Conservation (phyloP, 768 basidiomycete genomes). For the Leccinum uliginosum region DNA sequence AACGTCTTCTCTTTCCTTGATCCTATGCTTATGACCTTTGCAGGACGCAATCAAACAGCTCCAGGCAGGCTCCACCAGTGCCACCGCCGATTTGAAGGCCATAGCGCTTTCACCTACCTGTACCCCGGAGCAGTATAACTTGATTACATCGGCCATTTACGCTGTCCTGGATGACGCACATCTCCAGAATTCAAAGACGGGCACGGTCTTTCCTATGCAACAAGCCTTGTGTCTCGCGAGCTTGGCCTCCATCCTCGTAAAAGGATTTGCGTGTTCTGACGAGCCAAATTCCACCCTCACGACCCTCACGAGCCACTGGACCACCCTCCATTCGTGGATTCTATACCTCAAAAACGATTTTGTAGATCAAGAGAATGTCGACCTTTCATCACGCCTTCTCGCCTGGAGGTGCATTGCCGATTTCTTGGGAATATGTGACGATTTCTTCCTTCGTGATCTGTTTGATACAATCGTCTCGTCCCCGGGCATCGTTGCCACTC, state of each 20-base stretch:
- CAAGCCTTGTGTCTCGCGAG: constrained; percentile 20
- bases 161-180: constrained; percentile 15
- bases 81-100: constrained; percentile 13
- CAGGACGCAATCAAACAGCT: constrained; percentile 20
- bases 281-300: neutral
- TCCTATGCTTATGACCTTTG: neutral
- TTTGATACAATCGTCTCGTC: constrained; percentile 17
- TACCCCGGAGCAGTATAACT: constrained; percentile 13
- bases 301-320: constrained; percentile 16
- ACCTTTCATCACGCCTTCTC: constrained; percentile 18
- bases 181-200: constrained; percentile 14
- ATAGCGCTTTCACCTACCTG: constrained; percentile 20
- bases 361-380: constrained; percentile 17
- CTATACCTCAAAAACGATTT: constrained; percentile 23
- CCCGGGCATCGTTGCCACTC: constrained; percentile 14
- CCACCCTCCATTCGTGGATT: constrained; percentile 19
- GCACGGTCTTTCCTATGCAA: constrained; percentile 11
- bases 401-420: constrained; percentile 16
- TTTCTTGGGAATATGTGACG: constrained; percentile 20
- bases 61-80: constrained; percentile 19
- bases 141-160: constrained; percentile 20
- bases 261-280: neutral
- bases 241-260: constrained; percentile 13
- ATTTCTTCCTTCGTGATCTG: constrained; percentile 12
- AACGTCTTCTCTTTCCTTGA: neutral